Percentiles rank a stretch among this genome's conserved stretches.
phyloP scores from a whole-genome alignment of 768 basidiomycete species.

The Ephemerocybe angulata region DNA sequence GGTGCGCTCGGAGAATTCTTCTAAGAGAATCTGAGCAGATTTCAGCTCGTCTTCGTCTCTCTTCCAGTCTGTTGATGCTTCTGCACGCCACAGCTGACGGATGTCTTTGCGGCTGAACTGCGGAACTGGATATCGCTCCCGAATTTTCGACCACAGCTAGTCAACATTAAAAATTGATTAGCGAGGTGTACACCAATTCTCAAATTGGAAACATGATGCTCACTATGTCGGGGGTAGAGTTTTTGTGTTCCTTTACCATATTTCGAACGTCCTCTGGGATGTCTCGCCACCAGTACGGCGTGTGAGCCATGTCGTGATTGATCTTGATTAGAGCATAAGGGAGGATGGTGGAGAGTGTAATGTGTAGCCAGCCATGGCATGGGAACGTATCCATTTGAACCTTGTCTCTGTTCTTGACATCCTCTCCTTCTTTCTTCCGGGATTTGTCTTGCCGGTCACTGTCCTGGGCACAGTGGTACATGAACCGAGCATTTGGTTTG shows the following conservation, averaged over 20 bases:
- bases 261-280: not conserved
- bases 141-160: too few relatives aligned
- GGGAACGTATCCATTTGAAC: not conserved
- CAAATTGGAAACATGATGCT: not conserved
- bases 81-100: constrained; percentile 19
- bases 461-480: not conserved
- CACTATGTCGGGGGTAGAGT: not conserved
- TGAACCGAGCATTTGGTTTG: too few relatives aligned
- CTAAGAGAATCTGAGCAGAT: too few relatives aligned
- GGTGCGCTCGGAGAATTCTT: too few relatives aligned
- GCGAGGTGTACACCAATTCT: too few relatives aligned
- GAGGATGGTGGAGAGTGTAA: not conserved
- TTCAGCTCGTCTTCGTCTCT: too few relatives aligned
- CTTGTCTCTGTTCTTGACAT: not conserved
- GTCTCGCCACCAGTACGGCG: not conserved
- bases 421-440: not conserved
- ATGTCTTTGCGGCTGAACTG: too few relatives aligned
- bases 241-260: not conserved
- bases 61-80: too few relatives aligned
- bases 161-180: too few relatives aligned
- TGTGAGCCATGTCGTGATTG: not conserved
- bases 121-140: too few relatives aligned
- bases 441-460: not conserved
- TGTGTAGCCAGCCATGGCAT: not conserved
- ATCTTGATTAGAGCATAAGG: not conserved